Conservation (phyloP, 164 flowering plant genomes). For the Amborella trichopoda region DNA sequence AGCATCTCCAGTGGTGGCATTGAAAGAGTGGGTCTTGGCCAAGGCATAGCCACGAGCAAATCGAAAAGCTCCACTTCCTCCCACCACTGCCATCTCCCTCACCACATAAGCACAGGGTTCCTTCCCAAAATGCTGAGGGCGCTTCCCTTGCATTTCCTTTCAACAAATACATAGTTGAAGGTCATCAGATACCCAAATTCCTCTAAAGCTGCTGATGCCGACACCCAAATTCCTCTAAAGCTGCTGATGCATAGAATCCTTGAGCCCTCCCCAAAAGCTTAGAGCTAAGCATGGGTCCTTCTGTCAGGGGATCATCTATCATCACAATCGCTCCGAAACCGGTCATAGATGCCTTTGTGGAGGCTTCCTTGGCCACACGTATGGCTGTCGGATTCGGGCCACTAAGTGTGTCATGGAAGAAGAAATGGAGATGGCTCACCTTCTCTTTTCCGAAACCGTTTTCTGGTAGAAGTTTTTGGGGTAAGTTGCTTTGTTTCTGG, state of each 20-base stretch:
- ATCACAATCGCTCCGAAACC: conserved; percentile 18
- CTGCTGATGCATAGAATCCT: conserved; percentile 26
- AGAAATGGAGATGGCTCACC: conserved; percentile 42
- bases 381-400: conserved; percentile 29
- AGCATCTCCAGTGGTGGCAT: conserved; percentile 5
- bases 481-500: no score
- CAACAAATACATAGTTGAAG: conserved; percentile 1
- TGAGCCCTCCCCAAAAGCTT: conserved; percentile 32
- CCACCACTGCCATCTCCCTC: conserved; percentile 38
- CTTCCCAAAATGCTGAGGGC: conserved; percentile 17
- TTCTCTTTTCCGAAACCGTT: conserved; percentile 16
- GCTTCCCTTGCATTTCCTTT: conserved; percentile 7
- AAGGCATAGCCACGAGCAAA: conserved; percentile 14
- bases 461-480: no score
- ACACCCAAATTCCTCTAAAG: no score
- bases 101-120: conserved; percentile 13
- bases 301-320: conserved; percentile 27
- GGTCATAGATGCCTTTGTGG: conserved; percentile 2
- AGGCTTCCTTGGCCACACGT: conserved; percentile 16
- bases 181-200: conserved; percentile 2
- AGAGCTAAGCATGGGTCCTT: conserved; percentile 23
- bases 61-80: conserved; percentile 34
- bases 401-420: conserved; percentile 44
- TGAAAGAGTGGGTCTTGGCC: conserved; percentile 3
- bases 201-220: conserved; percentile 11